phyloP scores from a whole-genome alignment of 176 grass and related monocot genomes.

The Alloteropsis semialata region DNA sequence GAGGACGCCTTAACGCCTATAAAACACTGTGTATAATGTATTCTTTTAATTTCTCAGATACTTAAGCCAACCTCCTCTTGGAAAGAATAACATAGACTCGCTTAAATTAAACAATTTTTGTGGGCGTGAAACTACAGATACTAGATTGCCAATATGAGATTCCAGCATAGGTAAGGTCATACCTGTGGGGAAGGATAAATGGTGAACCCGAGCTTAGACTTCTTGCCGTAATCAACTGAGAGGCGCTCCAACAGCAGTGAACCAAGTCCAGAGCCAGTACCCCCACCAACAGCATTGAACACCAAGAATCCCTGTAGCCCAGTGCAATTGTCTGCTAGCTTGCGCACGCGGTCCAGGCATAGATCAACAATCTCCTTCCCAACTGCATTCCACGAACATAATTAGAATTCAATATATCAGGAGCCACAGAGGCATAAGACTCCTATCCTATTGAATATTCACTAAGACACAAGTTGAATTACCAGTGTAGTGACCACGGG shows the following conservation, averaged over 20 bases:
- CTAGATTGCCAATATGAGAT: not conserved
- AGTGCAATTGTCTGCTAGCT: constrained; percentile 94
- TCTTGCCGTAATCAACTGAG: constrained; percentile 97
- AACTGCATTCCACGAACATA: constrained; percentile 49
- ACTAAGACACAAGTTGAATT: not conserved
- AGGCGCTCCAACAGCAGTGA: constrained; percentile 89
- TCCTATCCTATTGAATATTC: not conserved
- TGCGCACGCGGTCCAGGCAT: constrained; percentile 88
- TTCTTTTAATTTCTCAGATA: not conserved
- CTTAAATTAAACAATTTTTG: not conserved
- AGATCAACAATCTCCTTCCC: constrained; percentile 95
- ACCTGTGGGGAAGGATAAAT: constrained; percentile 98
- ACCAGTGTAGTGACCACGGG: constrained; percentile 93
- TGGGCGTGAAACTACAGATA: not conserved
- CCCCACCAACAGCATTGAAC: constrained; percentile 92
- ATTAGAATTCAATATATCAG: not conserved
- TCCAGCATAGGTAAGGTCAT: not conserved
- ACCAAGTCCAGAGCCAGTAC: constrained; percentile 91
- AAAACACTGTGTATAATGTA: no score
- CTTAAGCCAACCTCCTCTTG: not conserved
- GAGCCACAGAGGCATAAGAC: not conserved
- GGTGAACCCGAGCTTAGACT: constrained; percentile 97
- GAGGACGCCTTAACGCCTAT: no score
- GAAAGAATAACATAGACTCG: not conserved
- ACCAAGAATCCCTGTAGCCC: constrained; percentile 96